Percentiles rank a stretch among this genome's conserved stretches.
These are phyloP conservation scores for Sicyos baderoa DNA, from an alignment of 306 rosid species.

Conservation along the genomic window DNA sequence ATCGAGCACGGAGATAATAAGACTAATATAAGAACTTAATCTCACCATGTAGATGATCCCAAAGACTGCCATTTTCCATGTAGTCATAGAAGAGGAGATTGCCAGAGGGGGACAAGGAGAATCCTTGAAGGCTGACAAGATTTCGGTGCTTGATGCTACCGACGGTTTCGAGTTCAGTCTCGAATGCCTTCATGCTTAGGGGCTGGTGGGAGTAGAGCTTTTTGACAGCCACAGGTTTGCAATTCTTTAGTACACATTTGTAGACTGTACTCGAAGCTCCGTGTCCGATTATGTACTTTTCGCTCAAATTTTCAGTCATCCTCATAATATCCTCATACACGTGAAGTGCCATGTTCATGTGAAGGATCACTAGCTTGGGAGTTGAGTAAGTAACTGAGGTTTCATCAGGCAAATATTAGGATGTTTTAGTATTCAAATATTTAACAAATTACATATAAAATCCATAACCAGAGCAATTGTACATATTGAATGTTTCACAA, in stretches of 20 bases:
- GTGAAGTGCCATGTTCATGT: conserved; percentile 96
- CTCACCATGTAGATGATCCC: conserved; percentile 93
- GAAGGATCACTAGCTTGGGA: conserved; percentile 79
- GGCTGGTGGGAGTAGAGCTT: conserved; percentile 75
- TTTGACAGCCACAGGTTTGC: conserved; percentile 91
- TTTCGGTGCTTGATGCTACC: conserved; percentile 96
- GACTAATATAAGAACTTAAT: not conserved
- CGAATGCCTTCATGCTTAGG: conserved; percentile 61
- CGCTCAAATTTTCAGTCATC: conserved; percentile 85
- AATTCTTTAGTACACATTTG: conserved; percentile 86
- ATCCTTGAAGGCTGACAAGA: conserved; percentile 89
- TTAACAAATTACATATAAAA: not conserved
- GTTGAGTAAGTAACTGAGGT: conserved; percentile 55
- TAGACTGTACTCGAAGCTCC: conserved; percentile 96
- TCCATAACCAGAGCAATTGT: not conserved
- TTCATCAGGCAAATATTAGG: conserved; percentile 20
- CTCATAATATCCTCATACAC: conserved; percentile 90
- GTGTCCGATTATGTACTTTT: conserved; percentile 77
- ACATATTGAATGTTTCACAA: not conserved
- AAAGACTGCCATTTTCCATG: conserved; percentile 93
- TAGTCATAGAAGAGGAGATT: conserved; percentile 93
- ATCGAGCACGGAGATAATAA: not conserved
- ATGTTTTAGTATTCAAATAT: not conserved
- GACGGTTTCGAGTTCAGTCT: conserved; percentile 77
- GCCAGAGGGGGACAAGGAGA: conserved; percentile 69